Evolutionary conservation across 768 basidiomycete species (phyloP).

Genomic region (Pilatotrama ljubarskyi): DNA sequence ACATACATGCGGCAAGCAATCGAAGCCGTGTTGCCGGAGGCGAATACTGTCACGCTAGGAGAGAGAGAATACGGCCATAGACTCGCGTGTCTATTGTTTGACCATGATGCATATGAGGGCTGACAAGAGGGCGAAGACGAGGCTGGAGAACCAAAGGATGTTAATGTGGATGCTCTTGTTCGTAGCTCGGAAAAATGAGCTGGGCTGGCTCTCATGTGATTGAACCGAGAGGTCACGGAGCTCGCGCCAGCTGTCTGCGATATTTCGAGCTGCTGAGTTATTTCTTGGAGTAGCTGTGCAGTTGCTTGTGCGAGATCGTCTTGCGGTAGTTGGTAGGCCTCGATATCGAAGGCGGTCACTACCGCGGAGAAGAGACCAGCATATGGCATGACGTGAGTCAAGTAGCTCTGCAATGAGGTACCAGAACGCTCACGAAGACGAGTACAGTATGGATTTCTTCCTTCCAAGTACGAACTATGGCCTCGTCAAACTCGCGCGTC

Average conservation of each 20-base stretch:
- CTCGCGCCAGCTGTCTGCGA: neutral
- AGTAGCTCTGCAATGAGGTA: neutral
- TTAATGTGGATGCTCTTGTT: conserved; percentile 14
- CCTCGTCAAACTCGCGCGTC: conserved; percentile 2
- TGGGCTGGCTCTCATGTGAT: neutral
- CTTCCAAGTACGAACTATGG: conserved; percentile 21
- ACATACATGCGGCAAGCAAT: conserved; percentile 26
- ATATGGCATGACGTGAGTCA: neutral
- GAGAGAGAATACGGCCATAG: neutral
- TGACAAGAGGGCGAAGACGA: conserved; percentile 16
- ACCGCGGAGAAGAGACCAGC: conserved; percentile 29
- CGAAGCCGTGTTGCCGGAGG: conserved; percentile 22
- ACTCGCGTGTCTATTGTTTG: conserved; percentile 23
- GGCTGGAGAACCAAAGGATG: conserved; percentile 21
- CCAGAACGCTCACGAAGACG: conserved; percentile 23
- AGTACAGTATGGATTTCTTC: conserved; percentile 29
- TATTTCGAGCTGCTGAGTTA: neutral
- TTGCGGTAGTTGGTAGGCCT: conserved; percentile 21
- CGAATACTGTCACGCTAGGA: conserved; percentile 19
- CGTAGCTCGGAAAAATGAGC: neutral
- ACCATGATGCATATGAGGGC: conserved; percentile 21
- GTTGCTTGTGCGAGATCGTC: neutral
- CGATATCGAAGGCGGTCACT: conserved; percentile 25
- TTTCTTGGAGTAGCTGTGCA: neutral
- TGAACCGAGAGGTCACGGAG: too few species aligned